These are phyloP conservation scores for Lepraria neglecta DNA, from an alignment of 495 filamentous ascomycete genomes.

Conservation along the genomic window DNA sequence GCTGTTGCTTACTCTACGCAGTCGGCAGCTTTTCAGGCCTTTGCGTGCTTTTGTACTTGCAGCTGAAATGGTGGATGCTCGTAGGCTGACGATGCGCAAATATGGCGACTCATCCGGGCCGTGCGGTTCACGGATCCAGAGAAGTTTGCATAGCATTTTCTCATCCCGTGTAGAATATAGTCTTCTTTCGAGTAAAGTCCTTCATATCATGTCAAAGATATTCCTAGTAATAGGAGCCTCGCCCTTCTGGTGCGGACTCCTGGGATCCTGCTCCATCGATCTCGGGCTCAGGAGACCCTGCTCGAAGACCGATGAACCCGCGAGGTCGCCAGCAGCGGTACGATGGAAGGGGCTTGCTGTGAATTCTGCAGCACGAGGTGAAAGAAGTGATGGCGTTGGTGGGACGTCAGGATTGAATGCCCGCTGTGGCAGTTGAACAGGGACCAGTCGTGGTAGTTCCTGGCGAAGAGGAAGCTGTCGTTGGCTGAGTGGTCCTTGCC, in stretches of 20 bases:
- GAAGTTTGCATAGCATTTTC: background rate
- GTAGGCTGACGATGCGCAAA: background rate
- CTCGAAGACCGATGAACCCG: slow-evolving; percentile 34
- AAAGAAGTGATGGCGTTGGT: slow-evolving; percentile 39
- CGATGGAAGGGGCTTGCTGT: slow-evolving; percentile 37
- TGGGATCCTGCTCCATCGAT: slow-evolving; percentile 39
- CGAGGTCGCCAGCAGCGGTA: slow-evolving; percentile 35
- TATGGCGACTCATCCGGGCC: background rate
- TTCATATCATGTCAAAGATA: slow-evolving; percentile 45
- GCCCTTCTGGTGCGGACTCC: slow-evolving; percentile 42
- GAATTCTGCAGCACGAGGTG: slow-evolving; percentile 46
- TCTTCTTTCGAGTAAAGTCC: background rate
- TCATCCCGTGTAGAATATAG: no score
- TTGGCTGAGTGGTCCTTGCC: slow-evolving; percentile 19
- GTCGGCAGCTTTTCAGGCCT: background rate
- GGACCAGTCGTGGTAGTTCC: slow-evolving; percentile 9
- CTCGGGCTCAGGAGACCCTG: slow-evolving; percentile 27
- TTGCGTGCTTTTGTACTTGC: background rate
- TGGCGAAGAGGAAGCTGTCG: slow-evolving; percentile 19
- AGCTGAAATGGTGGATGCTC: background rate
- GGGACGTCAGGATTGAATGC: slow-evolving; percentile 35
- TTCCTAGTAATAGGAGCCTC: slow-evolving; percentile 48
- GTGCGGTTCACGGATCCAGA: background rate
- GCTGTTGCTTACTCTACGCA: no score
- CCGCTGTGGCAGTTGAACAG: slow-evolving; percentile 5